Base-by-base conservation (phyloP, 1,139 yeast species). In the Suhomyces panamericanus region DNA sequence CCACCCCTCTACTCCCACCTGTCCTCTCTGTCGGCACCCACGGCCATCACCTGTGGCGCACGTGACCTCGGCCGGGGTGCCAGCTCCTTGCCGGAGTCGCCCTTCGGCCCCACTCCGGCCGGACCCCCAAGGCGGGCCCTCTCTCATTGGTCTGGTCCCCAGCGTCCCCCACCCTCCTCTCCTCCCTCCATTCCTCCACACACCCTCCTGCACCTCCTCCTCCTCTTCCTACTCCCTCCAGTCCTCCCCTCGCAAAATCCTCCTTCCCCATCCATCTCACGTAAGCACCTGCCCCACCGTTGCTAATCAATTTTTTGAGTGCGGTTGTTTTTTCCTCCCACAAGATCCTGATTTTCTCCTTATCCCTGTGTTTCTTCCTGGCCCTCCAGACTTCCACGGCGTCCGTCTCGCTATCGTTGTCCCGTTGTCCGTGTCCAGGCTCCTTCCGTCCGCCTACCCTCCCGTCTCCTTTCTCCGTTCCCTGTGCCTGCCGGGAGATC, bases 281-380 rank as follows among this genome's bases (percentile, higher is more conserved):
- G 33, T 37, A 41, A 37, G 27, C 44, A 38, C 6, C 15, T 30
- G 30, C 47, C 43, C 47, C 47, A 44, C 47, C 41, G 47, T 44
- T 39, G 47, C 47, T 44, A 44, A 38, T 38, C 41, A 28, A 38
- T 37, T 22, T 41, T 41, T 41, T 41, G 44, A 38, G 44, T 32
- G 32, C 35, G 38, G 38, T 38, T 35, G 33, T 38, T 44, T 43
- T 43, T 43, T 38, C 40, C 43, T 35, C 34, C 34, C 31, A 34
- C 31, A 20, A 37, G 44, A 38, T 44, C 47, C 47, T 44, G 42
- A 40, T 41, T 44, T 44, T 44, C 46, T 43, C 32, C 38, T 30
- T 17, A 24, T n/a, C 17, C 38, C 32, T 20, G 31, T 35, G 32
- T 20, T 28, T 36, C 31, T 30, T 13, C 38, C 31, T 36, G 44